phyloP scores from a whole-genome alignment of 2,329 filamentous ascomycete species.

The Sarocladium kiliense region DNA sequence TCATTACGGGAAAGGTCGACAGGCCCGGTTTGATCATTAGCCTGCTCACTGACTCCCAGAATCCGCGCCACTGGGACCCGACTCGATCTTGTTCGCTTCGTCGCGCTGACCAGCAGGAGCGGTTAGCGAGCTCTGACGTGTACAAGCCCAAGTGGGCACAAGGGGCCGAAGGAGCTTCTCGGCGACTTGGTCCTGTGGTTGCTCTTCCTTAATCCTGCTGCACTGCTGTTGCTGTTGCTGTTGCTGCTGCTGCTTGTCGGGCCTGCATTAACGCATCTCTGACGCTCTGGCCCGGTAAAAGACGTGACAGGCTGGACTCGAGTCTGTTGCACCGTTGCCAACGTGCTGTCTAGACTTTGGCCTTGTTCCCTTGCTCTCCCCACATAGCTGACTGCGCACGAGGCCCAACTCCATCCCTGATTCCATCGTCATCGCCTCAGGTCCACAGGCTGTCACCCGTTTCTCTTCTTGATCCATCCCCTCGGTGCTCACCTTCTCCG shows the following conservation, averaged over 20 bases:
- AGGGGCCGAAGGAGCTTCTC: not conserved
- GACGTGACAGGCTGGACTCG: not conserved
- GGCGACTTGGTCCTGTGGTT: not conserved
- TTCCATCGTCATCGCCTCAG: constrained; percentile 2
- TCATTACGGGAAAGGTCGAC: not conserved
- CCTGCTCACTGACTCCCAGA: not conserved
- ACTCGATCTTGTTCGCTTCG: not conserved
- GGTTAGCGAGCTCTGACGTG: constrained; percentile 9
- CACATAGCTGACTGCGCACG: not conserved
- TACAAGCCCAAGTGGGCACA: constrained; percentile 8
- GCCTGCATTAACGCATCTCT: constrained; percentile 4
- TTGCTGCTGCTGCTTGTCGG: not conserved
- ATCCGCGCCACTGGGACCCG: not conserved
- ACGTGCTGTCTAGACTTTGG: no score
- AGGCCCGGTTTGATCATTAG: not conserved
- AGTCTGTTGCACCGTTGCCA: no score
- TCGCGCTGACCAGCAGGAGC: constrained; percentile 5
- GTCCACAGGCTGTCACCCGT: not conserved
- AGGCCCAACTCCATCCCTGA: not conserved
- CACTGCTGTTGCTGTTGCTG: no score
- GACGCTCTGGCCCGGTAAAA: not conserved
- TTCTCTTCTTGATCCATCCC: not conserved
- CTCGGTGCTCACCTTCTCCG: not conserved
- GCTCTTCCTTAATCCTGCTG: not conserved
- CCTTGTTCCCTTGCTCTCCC: not conserved